phyloP scores from a whole-genome alignment of 1,284 basidiomycete genomes.

The Puccinia triticina region DNA sequence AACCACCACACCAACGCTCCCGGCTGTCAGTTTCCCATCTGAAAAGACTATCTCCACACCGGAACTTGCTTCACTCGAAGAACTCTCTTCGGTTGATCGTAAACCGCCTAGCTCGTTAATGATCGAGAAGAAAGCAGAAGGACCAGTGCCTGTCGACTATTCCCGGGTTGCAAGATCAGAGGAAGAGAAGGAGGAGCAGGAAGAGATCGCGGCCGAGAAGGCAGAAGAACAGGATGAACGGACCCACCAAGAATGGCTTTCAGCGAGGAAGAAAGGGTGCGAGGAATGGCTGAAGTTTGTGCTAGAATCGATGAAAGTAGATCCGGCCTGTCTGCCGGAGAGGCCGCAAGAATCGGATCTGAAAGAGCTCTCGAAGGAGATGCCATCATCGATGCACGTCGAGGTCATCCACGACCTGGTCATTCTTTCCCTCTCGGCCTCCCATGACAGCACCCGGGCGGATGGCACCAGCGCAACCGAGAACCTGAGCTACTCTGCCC shows the following conservation, averaged over 20 bases:
- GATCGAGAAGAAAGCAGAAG: background rate
- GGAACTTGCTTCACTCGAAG: background rate
- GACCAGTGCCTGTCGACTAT: background rate
- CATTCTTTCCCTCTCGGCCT: slow-evolving; percentile 30
- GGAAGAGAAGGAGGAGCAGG: background rate
- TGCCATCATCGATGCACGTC: slow-evolving; percentile 36
- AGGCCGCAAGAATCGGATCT: slow-evolving; percentile 4
- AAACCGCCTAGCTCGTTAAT: background rate
- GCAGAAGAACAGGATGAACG: background rate
- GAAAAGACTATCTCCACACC: background rate
- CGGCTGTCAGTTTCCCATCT: background rate
- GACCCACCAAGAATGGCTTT: slow-evolving; percentile 18
- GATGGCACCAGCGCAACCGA: background rate
- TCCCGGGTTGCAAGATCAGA: slow-evolving; percentile 1
- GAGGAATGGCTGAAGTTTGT: slow-evolving; percentile 24
- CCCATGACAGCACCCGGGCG: background rate
- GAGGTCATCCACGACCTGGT: slow-evolving; percentile 48
- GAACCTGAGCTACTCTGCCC: slow-evolving; percentile 33
- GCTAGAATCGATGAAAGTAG: slow-evolving; percentile 15
- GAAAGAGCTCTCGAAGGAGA: slow-evolving; percentile 1
- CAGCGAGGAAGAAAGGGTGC: background rate
- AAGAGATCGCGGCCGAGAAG: background rate
- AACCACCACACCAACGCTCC: background rate
- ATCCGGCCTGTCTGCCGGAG: slow-evolving; percentile 14
- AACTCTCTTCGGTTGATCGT: background rate